phyloP scores from a whole-genome alignment of 768 basidiomycete species.

The Lactarius pseudohatsudake region DNA sequence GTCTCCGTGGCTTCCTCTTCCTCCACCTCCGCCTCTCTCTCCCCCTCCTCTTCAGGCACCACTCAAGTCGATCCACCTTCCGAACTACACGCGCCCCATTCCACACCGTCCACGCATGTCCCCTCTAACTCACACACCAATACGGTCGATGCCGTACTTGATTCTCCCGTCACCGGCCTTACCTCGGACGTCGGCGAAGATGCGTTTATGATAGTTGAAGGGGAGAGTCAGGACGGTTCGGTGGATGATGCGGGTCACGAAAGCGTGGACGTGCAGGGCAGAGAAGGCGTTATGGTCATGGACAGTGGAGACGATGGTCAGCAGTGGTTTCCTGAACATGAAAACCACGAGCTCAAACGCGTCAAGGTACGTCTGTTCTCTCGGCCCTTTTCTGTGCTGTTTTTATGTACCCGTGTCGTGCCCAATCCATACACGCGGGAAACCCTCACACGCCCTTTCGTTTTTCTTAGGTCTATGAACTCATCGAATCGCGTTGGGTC shows the following conservation, averaged over 20 bases:
- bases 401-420: constrained; percentile 27
- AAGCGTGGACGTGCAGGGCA: constrained; percentile 47
- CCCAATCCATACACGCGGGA: constrained; percentile 32
- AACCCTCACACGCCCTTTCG: constrained; percentile 10
- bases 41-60: constrained; percentile 33
- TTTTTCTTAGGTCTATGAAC: constrained; percentile 80
- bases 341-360: constrained; percentile 74
- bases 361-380: constrained; percentile 61
- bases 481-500: constrained; percentile 87
- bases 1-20: constrained; percentile 34
- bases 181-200: constrained; percentile 24
- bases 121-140: constrained; percentile 26
- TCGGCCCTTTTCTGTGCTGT: constrained; percentile 27
- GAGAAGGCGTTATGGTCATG: constrained; percentile 41
- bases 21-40: constrained; percentile 36
- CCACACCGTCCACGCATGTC: constrained; percentile 35
- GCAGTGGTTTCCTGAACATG: constrained; percentile 61
- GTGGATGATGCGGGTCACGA: constrained; percentile 22
- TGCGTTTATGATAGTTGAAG: constrained; percentile 28
- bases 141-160: constrained; percentile 17
- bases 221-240: constrained; percentile 24
- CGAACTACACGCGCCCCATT: constrained; percentile 20
- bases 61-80: constrained; percentile 35
- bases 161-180: constrained; percentile 17
- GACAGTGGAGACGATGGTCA: constrained; percentile 52